phyloP scores from a whole-genome alignment of 495 filamentous ascomycete species.

The Penicillium taxi region DNA sequence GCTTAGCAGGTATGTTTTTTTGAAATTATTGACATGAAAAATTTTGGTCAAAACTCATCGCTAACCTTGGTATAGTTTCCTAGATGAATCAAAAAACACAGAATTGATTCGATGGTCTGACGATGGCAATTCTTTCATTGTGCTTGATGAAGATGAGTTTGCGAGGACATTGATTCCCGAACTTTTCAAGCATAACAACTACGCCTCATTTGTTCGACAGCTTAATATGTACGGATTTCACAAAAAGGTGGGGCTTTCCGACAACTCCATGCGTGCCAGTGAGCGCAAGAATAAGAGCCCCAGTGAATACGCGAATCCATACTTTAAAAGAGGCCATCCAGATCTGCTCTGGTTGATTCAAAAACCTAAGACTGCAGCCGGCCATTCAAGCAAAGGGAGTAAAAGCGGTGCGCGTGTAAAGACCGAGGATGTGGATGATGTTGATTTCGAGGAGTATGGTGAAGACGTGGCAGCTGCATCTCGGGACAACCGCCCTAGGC shows the following conservation, averaged over 20 bases:
- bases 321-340: conserved; percentile 87
- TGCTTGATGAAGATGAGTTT: conserved; percentile 97
- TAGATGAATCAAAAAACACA: conserved; percentile 85
- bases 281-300: conserved; percentile 95
- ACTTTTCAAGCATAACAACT: conserved; percentile 99
- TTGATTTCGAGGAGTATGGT: conserved; percentile 62
- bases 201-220: conserved; percentile 96
- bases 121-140: conserved; percentile 90
- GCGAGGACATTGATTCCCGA: conserved; percentile 95
- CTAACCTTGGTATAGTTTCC: conserved; percentile 53
- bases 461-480: conserved; percentile 32
- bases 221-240: conserved; percentile 99
- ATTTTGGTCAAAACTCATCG: conserved; percentile 12
- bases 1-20: conserved; percentile 74
- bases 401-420: conserved; percentile 50
- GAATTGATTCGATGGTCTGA: conserved; percentile 97
- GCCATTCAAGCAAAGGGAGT: conserved; percentile 41
- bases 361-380: conserved; percentile 71
- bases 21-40: background rate
- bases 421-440: conserved; percentile 60
- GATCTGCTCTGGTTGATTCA: conserved; percentile 96
- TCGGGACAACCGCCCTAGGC: conserved; percentile 32
- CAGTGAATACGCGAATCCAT: conserved; percentile 95
- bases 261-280: conserved; percentile 95
- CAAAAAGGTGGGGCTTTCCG: conserved; percentile 93